Base-by-base conservation (phyloP, 129 eudicot species). In the Daucus carota region DNA sequence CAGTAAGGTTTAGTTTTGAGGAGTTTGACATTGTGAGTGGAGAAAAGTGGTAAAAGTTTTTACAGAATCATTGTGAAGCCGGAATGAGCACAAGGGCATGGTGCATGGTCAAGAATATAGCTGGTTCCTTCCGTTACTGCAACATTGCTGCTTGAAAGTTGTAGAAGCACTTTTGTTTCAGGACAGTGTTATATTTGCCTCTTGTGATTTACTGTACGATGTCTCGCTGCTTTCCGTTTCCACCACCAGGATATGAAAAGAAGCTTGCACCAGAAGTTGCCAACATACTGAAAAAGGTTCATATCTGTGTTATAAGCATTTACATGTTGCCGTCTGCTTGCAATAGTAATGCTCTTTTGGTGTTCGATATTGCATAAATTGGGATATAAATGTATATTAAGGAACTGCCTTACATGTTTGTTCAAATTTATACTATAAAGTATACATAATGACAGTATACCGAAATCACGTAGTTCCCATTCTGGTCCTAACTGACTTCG, bases 151-250 rank as follows among this genome's bases (percentile, higher is more conserved):
- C 65, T 40, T 79, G 83, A 75, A 80, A 82, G 66, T 81, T 73
- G 32, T 73, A 63, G 73, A 84, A 89, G 88, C 66, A 40, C 67
- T 70, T 84, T 82, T 29, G 33, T 80, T 86, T 79, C 46, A 40
- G 20, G 54, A 73, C 43, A 67, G 73, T 85, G 72, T 28, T 59
- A 24, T 48, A 71, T 84, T 80, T 73, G 72, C 62, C 81, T 81
- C 48, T 72, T 66, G 36, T 60, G 74, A 54, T 38, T 20, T 41
- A 50, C 72, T 73, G 77, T 74, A 87, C 90, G 47, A 86, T 88
- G 92, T 91, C 90, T 83, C 90, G 93, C 81, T 88, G 97, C 91
- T 87, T 91, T 85, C 90, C 93, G 9, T 87, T 88, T 80, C 90
- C 90, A 67, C 96, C 96, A 42, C 96, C 92, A 26, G 96, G 96